These are phyloP conservation scores for Cephalotrichum gorgonifer DNA, from an alignment of 2,329 filamentous ascomycete species.

Conservation along the genomic window DNA sequence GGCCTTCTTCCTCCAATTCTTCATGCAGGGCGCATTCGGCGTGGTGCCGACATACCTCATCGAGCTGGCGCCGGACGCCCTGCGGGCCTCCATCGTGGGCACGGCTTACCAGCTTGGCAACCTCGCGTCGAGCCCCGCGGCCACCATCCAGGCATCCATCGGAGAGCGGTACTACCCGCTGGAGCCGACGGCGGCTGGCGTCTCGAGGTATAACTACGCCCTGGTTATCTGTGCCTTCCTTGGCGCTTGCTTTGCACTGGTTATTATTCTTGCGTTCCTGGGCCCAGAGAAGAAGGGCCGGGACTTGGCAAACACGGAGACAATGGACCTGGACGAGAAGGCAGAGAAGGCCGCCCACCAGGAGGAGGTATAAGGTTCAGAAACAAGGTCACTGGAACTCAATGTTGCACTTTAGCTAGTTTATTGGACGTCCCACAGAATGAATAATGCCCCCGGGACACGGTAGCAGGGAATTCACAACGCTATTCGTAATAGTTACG, in stretches of 20 bases:
- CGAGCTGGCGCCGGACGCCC: constrained; percentile 62
- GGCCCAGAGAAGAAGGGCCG: constrained; percentile 45
- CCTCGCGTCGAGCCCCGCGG: constrained; percentile 56
- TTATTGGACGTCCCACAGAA: too few relatives aligned
- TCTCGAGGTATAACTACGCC: constrained; percentile 60
- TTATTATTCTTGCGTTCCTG: constrained; percentile 51
- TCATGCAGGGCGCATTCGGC: constrained; percentile 67
- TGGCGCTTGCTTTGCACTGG: constrained; percentile 63
- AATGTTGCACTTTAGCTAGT: too few relatives aligned
- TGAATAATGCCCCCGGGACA: too few relatives aligned
- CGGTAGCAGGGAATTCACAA: too few relatives aligned
- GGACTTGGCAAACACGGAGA: constrained; percentile 39
- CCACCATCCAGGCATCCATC: constrained; percentile 66
- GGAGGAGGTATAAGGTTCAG: too few relatives aligned
- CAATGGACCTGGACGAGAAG: constrained; percentile 35
- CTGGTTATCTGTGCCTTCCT: constrained; percentile 87
- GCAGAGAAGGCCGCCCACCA: constrained; percentile 31
- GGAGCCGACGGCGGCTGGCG: constrained; percentile 33
- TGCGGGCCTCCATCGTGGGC: constrained; percentile 66
- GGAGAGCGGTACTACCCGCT: constrained; percentile 66
- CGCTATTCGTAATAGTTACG: too few relatives aligned
- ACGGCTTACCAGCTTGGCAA: constrained; percentile 71
- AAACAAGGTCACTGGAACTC: too few relatives aligned
- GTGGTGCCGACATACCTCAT: constrained; percentile 70
- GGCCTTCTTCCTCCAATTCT: constrained; percentile 71